phyloP scores from a whole-genome alignment of 2,329 filamentous ascomycete species.

The Aspergillus sp. region DNA sequence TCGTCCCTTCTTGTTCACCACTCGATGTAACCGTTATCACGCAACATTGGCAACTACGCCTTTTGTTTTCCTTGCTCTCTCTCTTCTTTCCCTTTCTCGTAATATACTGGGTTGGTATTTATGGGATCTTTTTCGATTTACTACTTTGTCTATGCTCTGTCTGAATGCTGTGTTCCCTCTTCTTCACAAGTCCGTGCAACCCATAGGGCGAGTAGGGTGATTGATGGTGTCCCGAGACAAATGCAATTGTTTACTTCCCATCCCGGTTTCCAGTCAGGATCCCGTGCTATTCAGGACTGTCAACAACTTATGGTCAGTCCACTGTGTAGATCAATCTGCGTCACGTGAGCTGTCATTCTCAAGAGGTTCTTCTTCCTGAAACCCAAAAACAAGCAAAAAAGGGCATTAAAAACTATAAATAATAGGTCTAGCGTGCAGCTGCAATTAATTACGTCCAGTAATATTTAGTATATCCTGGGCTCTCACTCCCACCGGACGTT shows the following conservation, averaged over 20 bases:
- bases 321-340: background rate
- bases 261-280: too few species aligned
- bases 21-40: constrained; percentile 19
- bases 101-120: constrained; percentile 14
- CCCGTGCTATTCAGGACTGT: too few species aligned
- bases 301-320: too few species aligned
- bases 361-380: background rate
- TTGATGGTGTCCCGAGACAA: too few species aligned
- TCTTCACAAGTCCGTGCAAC: too few species aligned
- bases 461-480: too few species aligned
- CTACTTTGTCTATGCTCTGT: constrained; percentile 1
- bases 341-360: background rate
- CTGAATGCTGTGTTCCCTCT: too few species aligned
- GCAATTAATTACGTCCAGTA: background rate
- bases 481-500: too few species aligned
- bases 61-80: constrained; percentile 4
- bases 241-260: too few species aligned
- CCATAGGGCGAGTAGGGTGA: too few species aligned
- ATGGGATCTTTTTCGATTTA: constrained; percentile 9
- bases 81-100: constrained; percentile 5
- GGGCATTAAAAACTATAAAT: background rate
- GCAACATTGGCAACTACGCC: constrained; percentile 3
- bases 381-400: background rate
- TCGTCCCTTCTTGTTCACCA: constrained; percentile 26
- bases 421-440: background rate